Conservation (phyloP, 345 rosid genomes). For the Populus deltoides region DNA sequence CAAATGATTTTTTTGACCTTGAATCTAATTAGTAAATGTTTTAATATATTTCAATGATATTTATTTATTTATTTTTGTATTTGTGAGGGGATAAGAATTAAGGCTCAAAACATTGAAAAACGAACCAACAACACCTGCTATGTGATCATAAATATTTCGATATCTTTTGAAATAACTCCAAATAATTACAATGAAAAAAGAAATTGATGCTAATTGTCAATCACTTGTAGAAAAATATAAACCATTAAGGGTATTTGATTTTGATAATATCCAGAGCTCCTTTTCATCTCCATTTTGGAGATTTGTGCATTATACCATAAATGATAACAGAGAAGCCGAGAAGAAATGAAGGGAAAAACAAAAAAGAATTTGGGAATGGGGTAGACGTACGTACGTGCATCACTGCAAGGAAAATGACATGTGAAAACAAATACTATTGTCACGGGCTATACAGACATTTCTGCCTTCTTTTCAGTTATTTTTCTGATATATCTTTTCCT, state of each 20-base stretch:
- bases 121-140: neutral
- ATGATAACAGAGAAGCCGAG: neutral
- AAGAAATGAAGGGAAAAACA: neutral
- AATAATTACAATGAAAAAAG: neutral
- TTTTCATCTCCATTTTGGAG: neutral
- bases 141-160: neutral
- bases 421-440: slow-evolving; percentile 5
- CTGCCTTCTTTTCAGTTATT: neutral
- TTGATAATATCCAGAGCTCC: neutral
- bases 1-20: fast-evolving
- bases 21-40: too few relatives aligned
- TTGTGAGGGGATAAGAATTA: neutral
- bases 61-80: too few relatives aligned
- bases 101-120: neutral
- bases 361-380: neutral
- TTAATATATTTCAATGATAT: neutral
- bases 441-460: slow-evolving; percentile 6
- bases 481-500: neutral
- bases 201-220: neutral
- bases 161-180: neutral
- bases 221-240: neutral
- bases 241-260: neutral
- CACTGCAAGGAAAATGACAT: neutral
- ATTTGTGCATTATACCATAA: neutral
- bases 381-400: neutral